Evolutionary conservation across 768 basidiomycete species (phyloP).

Genomic region (Mycena vitilis): DNA sequence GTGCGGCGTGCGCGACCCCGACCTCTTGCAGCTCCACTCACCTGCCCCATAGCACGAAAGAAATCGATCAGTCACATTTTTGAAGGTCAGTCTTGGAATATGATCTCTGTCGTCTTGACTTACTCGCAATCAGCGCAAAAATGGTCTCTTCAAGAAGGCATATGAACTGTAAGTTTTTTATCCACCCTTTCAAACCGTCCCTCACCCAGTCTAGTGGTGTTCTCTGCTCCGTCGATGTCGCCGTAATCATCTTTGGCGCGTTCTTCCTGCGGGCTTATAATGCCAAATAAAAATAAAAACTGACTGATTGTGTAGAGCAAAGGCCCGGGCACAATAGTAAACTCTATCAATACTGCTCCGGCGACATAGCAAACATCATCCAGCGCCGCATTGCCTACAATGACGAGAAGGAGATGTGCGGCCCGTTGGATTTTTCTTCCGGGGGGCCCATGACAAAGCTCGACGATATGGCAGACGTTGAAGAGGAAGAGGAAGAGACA

Average conservation of each 20-base stretch:
- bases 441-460: constrained; percentile 40
- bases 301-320: constrained; percentile 64
- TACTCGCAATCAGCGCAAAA: no score
- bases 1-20: no score
- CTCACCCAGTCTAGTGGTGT: constrained; percentile 54
- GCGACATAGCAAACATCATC: constrained; percentile 67
- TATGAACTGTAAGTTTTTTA: background rate
- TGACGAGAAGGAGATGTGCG: constrained; percentile 51
- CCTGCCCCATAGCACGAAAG: no score
- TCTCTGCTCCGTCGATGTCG: constrained; percentile 79
- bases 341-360: constrained; percentile 77
- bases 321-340: constrained; percentile 74
- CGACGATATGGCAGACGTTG: constrained; percentile 43
- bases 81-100: no score
- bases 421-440: constrained; percentile 50
- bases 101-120: no score
- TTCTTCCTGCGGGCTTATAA: constrained; percentile 28
- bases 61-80: no score
- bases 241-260: constrained; percentile 79
- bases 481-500: constrained; percentile 44
- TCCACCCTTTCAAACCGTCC: background rate
- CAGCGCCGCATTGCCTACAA: constrained; percentile 65
- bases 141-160: no score
- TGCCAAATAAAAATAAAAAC: constrained; percentile 37
- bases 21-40: no score